Percentiles rank a stretch among this genome's conserved stretches.
These are phyloP conservation scores for Spergularia marina DNA, from an alignment of 148 eudicot species.

Conservation along the genomic window DNA sequence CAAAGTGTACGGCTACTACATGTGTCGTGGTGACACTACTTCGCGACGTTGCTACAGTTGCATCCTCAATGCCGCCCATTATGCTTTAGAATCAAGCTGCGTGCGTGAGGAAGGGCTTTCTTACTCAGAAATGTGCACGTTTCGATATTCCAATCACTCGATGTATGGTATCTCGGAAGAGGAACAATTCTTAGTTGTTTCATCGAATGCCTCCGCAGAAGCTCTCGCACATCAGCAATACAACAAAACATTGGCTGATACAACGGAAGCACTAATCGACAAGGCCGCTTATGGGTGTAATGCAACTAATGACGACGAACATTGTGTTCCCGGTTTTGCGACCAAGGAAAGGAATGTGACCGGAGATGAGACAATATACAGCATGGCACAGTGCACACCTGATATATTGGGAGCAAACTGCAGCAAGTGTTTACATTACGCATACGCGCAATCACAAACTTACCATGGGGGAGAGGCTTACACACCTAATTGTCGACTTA, in stretches of 20 bases:
- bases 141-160: neutral
- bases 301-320: neutral
- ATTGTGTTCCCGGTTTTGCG: slow-evolving; percentile 4
- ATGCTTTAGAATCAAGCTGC: slow-evolving; percentile 15
- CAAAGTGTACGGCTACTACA: slow-evolving; percentile 21
- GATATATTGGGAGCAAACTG: slow-evolving; percentile 18
- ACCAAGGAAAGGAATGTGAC: slow-evolving; percentile 12
- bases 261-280: slow-evolving; percentile 10
- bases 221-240: neutral
- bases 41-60: slow-evolving; percentile 6
- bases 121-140: neutral
- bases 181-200: no score
- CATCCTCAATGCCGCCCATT: neutral
- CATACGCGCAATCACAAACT: neutral
- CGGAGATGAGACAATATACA: slow-evolving; percentile 11
- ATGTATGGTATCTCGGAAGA: neutral
- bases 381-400: slow-evolving; percentile 22
- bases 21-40: slow-evolving; percentile 8
- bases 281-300: neutral
- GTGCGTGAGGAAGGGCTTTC: neutral
- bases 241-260: slow-evolving; percentile 9
- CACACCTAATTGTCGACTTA: slow-evolving; percentile 7
- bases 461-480: slow-evolving; percentile 6
- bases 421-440: slow-evolving; percentile 6
- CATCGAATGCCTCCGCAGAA: neutral